These are phyloP conservation scores for Suhomyces faveliae DNA, from an alignment of 805 yeast species.

Conservation along the genomic window DNA sequence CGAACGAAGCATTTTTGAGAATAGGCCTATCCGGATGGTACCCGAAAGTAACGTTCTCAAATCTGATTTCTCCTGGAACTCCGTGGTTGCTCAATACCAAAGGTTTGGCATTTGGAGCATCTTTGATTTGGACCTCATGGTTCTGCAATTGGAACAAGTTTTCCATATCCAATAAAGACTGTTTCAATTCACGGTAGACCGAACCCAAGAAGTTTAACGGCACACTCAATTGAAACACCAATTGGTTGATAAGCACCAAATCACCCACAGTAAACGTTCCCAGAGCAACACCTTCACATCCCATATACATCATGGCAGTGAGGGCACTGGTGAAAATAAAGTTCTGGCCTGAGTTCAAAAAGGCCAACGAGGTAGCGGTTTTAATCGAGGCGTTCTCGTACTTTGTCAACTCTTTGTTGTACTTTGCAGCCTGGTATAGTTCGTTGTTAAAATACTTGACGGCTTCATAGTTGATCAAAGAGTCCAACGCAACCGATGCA, in stretches of 20 bases:
- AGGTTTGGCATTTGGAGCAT: slow-evolving; percentile 61
- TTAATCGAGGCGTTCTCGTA: slow-evolving; percentile 77
- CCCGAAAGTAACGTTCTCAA: slow-evolving; percentile 91
- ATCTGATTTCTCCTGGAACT: slow-evolving; percentile 71
- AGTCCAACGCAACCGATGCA: slow-evolving; percentile 92
- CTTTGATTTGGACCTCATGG: slow-evolving; percentile 64
- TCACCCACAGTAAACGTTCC: slow-evolving; percentile 91
- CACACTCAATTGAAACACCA: slow-evolving; percentile 92
- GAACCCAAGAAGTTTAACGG: slow-evolving; percentile 94
- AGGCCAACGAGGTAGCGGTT: slow-evolving; percentile 82
- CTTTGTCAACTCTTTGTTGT: slow-evolving; percentile 66
- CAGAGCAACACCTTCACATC: slow-evolving; percentile 84
- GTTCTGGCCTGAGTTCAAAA: slow-evolving; percentile 76
- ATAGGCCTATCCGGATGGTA: slow-evolving; percentile 89
- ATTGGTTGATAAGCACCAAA: slow-evolving; percentile 87
- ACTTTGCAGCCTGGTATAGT: slow-evolving; percentile 70
- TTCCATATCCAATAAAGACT: slow-evolving; percentile 93
- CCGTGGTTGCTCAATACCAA: slow-evolving; percentile 42
- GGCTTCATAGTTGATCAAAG: slow-evolving; percentile 89
- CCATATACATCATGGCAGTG: slow-evolving; percentile 98
- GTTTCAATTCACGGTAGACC: slow-evolving; percentile 92
- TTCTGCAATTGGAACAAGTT: slow-evolving; percentile 82
- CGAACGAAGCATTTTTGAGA: slow-evolving; percentile 73
- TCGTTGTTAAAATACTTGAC: slow-evolving; percentile 96
- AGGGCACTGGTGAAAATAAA: slow-evolving; percentile 81